Evolutionary conservation across 202 grass and related monocot species (phyloP).

Genomic region (Tripidium arundinaceum): DNA sequence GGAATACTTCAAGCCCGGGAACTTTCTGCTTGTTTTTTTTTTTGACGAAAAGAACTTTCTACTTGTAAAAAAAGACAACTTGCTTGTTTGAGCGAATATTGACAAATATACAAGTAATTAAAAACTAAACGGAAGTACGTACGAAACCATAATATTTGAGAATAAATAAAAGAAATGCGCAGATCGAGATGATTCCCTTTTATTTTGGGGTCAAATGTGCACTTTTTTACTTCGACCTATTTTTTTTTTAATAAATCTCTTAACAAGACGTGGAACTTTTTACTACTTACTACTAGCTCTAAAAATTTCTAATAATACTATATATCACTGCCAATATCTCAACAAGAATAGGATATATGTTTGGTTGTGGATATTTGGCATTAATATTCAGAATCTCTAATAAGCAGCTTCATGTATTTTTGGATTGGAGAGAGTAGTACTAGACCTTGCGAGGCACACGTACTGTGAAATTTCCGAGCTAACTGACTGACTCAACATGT

Average conservation of each 20-base stretch:
- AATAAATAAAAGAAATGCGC: background rate
- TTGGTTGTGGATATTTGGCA: background rate
- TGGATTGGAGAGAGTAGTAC: too few relatives aligned
- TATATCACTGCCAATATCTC: too few relatives aligned
- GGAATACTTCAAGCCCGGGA: slow-evolving; percentile 12
- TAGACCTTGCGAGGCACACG: too few relatives aligned
- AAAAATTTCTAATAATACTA: too few relatives aligned
- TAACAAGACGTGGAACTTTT: background rate
- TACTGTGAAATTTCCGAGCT: too few relatives aligned
- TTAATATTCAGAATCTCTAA: background rate
- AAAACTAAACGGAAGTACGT: background rate
- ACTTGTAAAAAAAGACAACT: slow-evolving; percentile 24
- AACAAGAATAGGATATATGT: too few relatives aligned
- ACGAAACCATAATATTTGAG: background rate
- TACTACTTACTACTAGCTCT: background rate
- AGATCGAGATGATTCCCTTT: background rate
- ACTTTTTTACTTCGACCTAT: background rate
- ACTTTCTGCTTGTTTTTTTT: too few relatives aligned
- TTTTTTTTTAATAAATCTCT: background rate
- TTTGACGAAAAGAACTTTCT: too few relatives aligned
- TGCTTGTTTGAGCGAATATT: slow-evolving; percentile 18
- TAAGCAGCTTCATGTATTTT: background rate
- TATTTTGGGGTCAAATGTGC: background rate
- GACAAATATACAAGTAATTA: background rate
- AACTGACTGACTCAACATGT: background rate